Percentiles rank a stretch among this genome's conserved stretches.
phyloP scores from a whole-genome alignment of 768 basidiomycete species.

The Suillus discolor region DNA sequence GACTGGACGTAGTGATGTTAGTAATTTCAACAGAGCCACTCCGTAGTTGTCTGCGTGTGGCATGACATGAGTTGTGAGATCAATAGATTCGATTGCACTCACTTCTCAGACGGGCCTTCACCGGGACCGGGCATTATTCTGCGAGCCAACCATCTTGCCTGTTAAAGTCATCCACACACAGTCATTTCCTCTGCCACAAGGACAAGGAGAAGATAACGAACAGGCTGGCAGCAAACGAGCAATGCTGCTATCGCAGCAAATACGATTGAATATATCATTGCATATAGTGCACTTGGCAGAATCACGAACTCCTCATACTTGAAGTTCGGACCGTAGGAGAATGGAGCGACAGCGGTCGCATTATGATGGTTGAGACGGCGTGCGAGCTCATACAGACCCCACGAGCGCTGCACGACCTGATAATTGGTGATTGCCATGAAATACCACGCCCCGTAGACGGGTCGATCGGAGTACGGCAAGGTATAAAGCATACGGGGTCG shows the following conservation, averaged over 20 bases:
- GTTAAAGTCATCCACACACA: neutral
- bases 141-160: conserved; percentile 63
- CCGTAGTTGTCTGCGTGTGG: conserved; percentile 48
- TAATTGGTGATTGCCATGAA: conserved; percentile 49
- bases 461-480: conserved; percentile 36
- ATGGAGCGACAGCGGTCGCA: conserved; percentile 19
- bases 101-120: conserved; percentile 68
- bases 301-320: conserved; percentile 73
- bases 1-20: conserved; percentile 69
- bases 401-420: conserved; percentile 56
- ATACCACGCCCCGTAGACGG: conserved; percentile 43
- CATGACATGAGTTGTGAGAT: neutral
- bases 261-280: conserved; percentile 43
- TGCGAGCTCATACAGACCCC: conserved; percentile 49
- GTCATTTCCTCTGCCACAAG: neutral
- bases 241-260: conserved; percentile 21
- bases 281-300: conserved; percentile 40
- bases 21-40: conserved; percentile 62
- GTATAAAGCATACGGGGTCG: conserved; percentile 35
- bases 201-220: conserved; percentile 27
- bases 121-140: conserved; percentile 55
- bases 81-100: conserved; percentile 26
- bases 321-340: conserved; percentile 70
- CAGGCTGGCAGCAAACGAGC: conserved; percentile 38
- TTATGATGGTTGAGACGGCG: conserved; percentile 20